Base-by-base conservation (phyloP, 345 rosid species). In the Corymbia maculata region DNA sequence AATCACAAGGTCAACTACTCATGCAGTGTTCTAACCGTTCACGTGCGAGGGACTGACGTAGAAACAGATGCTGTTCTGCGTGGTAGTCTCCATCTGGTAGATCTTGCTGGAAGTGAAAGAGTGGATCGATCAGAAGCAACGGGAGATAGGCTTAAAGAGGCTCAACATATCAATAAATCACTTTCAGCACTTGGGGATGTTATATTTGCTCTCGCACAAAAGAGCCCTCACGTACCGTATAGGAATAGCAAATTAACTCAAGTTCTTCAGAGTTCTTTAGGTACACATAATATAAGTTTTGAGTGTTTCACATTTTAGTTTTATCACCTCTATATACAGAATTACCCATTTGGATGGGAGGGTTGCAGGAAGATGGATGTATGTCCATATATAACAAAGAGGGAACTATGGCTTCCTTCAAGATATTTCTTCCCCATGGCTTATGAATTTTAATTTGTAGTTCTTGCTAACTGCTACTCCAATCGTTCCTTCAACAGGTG, bases 41-140 rank as follows among this genome's bases (percentile, higher is more conserved):
- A 98, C 92, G 98, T 97, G 51, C 94, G 93, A 53, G 99, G 99
- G 52, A 92, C 87, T 7, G 99, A 97, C 47, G 86, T 93, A 92
- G 93, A 95, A 91, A 93, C 94, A 85, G 94, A 96, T 86, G 93
- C 97, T 64, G 91, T 95, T 53, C 91, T 98, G 88, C 98, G 94
- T 82, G 99, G 99, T 89, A 95, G 93, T 89, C 93, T 98, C 50
- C 98, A 98, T 90, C 90, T 98, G 91, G 97, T 98, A 44, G 99
- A 98, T 92, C 99, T 98, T 85, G 99, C 99, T 86, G 99, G 99
- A 80, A 97, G 99, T 91, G 99, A 98, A 92, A 93, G 99, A 89
- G 98, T 98, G 88, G 99, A 95, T 91, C 96, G 99, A 85, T 97
- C 99, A 61, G 99, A 98, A 94, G 99, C 93, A 88, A 95, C 96